A percentile compares a stretch with the other conserved stretches of the same genome.
phyloP scores from a whole-genome alignment of 2,329 filamentous ascomycete genomes.

The Aspergillus quadricinctus region DNA sequence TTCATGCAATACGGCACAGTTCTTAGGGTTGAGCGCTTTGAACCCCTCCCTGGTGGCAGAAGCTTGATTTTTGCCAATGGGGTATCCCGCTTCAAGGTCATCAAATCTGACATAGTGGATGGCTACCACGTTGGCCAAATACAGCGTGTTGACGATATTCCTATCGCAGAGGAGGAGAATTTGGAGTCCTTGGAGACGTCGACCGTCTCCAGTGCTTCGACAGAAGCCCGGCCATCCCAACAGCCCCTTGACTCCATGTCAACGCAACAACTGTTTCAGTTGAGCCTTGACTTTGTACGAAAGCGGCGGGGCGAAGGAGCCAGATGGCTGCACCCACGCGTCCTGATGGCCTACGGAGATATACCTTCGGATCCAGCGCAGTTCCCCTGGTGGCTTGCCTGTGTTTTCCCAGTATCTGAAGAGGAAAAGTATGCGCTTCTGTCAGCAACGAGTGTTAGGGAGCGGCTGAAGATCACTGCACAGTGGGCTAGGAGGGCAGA shows the following conservation, averaged over 20 bases:
- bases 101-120: conserved; percentile 60
- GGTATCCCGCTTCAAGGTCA: conserved; percentile 69
- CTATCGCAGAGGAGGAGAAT: conserved; percentile 72
- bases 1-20: conserved; percentile 76
- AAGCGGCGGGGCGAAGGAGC: conserved; percentile 66
- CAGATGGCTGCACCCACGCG: conserved; percentile 68
- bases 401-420: conserved; percentile 71
- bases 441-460: conserved; percentile 68
- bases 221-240: conserved; percentile 18
- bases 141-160: conserved; percentile 76
- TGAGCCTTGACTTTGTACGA: conserved; percentile 63
- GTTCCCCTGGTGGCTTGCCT: conserved; percentile 90
- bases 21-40: conserved; percentile 68
- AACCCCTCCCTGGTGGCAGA: conserved; percentile 72
- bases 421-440: conserved; percentile 75
- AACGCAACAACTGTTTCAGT: conserved; percentile 65
- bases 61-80: conserved; percentile 77
- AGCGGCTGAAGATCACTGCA: conserved; percentile 77
- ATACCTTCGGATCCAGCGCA: conserved; percentile 69
- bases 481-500: conserved; percentile 73
- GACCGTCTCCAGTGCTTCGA: conserved; percentile 7
- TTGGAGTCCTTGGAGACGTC: conserved; percentile 66
- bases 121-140: conserved; percentile 74
- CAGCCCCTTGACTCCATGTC: conserved; percentile 51
- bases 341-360: conserved; percentile 70